Evolutionary conservation across 2,329 filamentous ascomycete species (phyloP).

Genomic region (Alternaria novae-zelandiae): DNA sequence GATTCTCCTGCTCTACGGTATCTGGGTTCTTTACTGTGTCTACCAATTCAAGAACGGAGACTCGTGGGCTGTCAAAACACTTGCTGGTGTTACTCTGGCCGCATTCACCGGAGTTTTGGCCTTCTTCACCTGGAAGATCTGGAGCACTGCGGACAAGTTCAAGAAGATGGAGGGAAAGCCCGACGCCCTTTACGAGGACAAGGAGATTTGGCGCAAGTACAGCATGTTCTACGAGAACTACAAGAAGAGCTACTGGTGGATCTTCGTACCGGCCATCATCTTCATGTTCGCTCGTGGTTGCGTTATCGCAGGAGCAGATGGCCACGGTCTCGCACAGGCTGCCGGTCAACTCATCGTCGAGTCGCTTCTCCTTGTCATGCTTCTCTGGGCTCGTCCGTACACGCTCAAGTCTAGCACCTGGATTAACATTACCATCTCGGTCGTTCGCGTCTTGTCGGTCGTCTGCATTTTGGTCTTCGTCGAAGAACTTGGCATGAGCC

Average conservation of each 20-base stretch:
- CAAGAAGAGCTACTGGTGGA: constrained; percentile 95
- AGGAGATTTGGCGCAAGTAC: constrained; percentile 92
- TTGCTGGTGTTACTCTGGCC: constrained; percentile 81
- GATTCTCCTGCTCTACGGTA: constrained; percentile 88
- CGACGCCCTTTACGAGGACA: constrained; percentile 81
- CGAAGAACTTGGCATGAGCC: constrained; percentile 84
- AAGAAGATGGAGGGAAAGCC: constrained; percentile 78
- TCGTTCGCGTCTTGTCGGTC: constrained; percentile 87
- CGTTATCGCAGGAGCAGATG: constrained; percentile 83
- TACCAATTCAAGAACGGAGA: constrained; percentile 95
- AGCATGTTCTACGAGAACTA: constrained; percentile 97
- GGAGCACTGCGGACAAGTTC: constrained; percentile 73
- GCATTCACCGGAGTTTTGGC: constrained; percentile 81
- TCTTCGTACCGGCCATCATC: constrained; percentile 86
- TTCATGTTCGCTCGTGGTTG: constrained; percentile 92
- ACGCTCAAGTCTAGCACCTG: constrained; percentile 86
- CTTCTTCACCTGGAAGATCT: constrained; percentile 87
- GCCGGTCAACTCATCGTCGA: constrained; percentile 83
- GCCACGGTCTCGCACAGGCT: constrained; percentile 82
- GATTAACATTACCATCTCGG: constrained; percentile 91
- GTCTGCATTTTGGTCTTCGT: constrained; percentile 91
- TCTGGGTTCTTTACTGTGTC: constrained; percentile 95
- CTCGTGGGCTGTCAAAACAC: constrained; percentile 87
- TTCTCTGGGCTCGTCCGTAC: constrained; percentile 86
- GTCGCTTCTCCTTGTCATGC: constrained; percentile 74